A percentile compares a stretch with the other conserved stretches of the same genome.
Evolutionary conservation across 2,329 filamentous ascomycete genomes (phyloP).

Genomic region (Penicillium sp.): DNA sequence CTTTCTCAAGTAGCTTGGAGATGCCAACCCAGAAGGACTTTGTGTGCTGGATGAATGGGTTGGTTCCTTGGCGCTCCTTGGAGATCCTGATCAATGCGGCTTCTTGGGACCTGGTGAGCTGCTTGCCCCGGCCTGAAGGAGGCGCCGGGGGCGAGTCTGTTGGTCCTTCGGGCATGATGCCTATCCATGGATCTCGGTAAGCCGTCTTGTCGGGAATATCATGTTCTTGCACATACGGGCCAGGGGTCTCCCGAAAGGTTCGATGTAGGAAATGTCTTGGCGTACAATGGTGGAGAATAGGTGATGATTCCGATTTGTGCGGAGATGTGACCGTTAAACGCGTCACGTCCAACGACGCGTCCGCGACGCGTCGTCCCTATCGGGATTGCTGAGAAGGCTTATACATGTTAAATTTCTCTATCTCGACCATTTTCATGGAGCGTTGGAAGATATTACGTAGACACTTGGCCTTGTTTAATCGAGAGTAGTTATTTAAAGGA

Average conservation of each 20-base stretch:
- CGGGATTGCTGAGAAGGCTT: no score
- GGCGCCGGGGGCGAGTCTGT: not conserved
- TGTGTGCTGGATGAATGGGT: not conserved
- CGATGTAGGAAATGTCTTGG: not conserved
- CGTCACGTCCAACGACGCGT: not conserved
- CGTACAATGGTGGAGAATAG: not conserved
- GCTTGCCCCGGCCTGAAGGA: not conserved
- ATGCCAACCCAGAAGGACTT: conserved; percentile 26
- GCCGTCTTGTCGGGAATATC: not conserved
- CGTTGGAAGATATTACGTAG: no score
- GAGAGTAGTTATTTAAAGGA: no score
- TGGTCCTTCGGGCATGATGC: not conserved
- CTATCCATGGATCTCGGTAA: not conserved
- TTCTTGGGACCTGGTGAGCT: not conserved
- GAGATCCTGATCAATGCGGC: not conserved
- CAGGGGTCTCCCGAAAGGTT: not conserved
- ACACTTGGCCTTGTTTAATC: no score
- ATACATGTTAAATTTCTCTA: no score
- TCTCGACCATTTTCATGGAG: no score
- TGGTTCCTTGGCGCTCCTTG: not conserved
- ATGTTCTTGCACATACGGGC: not conserved
- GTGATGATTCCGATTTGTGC: not conserved
- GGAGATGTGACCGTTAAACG: not conserved
- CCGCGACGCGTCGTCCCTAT: no score
- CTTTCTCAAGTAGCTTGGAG: conserved; percentile 11